Evolutionary conservation across 495 filamentous ascomycete genomes (phyloP).

Genomic region (Aspergillus steynii): DNA sequence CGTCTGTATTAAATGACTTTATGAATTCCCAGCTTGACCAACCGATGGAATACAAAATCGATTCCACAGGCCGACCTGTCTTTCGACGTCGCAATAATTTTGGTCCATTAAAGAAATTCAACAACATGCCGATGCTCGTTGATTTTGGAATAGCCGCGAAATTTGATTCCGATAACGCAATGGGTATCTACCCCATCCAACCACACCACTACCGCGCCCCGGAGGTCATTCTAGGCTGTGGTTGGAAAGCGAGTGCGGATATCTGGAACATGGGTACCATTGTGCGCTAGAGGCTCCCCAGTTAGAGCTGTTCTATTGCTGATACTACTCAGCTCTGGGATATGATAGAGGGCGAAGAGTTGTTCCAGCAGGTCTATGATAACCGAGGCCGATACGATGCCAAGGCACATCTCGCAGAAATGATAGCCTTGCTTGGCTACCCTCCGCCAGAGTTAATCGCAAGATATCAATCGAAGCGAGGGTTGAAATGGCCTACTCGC

Average conservation of each 20-base stretch:
- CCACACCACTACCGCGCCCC: conserved; percentile 41
- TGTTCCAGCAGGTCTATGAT: conserved; percentile 36
- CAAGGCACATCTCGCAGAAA: conserved; percentile 37
- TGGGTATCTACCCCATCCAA: conserved; percentile 31
- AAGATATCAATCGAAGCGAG: conserved; percentile 21
- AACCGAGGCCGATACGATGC: conserved; percentile 23
- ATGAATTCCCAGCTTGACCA: conserved; percentile 20
- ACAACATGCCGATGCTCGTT: conserved; percentile 61
- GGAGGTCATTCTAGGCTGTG: conserved; percentile 38
- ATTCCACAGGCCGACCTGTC: conserved; percentile 19
- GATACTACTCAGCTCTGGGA: conserved; percentile 39
- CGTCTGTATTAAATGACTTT: conserved; percentile 26
- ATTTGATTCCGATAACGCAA: conserved; percentile 13
- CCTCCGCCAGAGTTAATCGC: conserved; percentile 37
- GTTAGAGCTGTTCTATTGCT: not conserved
- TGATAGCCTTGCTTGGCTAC: conserved; percentile 44
- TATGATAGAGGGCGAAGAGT: conserved; percentile 38
- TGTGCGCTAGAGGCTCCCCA: conserved; percentile 24
- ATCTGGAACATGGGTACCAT: conserved; percentile 45
- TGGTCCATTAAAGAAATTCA: conserved; percentile 22
- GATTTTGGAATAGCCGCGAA: conserved; percentile 80
- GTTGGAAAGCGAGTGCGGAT: conserved; percentile 38
- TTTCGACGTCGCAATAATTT: conserved; percentile 37
- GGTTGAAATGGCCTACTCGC: conserved; percentile 20
- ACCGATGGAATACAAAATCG: conserved; percentile 31